Conservation (phyloP, 2,329 filamentous ascomycete genomes). For the Paramyrothecium roridum region DNA sequence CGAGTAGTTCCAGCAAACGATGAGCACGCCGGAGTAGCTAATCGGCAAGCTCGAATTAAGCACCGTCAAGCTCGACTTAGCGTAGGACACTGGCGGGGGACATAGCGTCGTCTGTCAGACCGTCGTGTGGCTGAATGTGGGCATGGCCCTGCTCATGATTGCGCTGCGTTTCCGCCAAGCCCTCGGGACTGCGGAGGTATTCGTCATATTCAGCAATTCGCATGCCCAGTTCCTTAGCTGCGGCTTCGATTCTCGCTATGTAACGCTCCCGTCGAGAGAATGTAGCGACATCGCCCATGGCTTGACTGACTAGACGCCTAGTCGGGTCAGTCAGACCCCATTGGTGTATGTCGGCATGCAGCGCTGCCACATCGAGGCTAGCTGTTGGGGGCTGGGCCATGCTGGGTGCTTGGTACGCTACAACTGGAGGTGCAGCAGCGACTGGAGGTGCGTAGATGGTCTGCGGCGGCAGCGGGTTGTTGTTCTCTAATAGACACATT, state of each 20-base stretch:
- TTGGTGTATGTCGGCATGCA: conserved; percentile 16
- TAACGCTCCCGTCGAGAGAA: conserved; percentile 42
- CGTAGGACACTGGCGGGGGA: conserved; percentile 1
- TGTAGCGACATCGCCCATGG: conserved; percentile 41
- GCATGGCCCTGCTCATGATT: conserved; percentile 14
- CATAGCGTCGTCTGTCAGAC: conserved; percentile 5
- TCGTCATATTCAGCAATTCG: conserved; percentile 51
- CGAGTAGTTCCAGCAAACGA: no score
- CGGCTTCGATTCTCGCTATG: conserved; percentile 49
- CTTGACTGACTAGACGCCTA: conserved; percentile 25
- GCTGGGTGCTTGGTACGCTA: not conserved
- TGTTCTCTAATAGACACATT: conserved; percentile 11
- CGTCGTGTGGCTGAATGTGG: conserved; percentile 10
- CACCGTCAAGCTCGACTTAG: not conserved
- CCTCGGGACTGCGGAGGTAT: conserved; percentile 23
- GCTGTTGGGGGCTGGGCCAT: not conserved
- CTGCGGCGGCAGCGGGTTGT: conserved; percentile 13
- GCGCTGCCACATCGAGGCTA: conserved; percentile 7
- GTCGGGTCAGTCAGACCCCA: conserved; percentile 14
- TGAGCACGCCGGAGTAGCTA: not conserved
- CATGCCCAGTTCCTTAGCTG: conserved; percentile 52
- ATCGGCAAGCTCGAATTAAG: no score
- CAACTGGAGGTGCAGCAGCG: conserved; percentile 3
- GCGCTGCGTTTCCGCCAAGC: conserved; percentile 20
- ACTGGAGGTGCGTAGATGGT: conserved; percentile 4